Evolutionary conservation across 2,329 filamentous ascomycete species (phyloP).

Genomic region (Epichloe hybrida): DNA sequence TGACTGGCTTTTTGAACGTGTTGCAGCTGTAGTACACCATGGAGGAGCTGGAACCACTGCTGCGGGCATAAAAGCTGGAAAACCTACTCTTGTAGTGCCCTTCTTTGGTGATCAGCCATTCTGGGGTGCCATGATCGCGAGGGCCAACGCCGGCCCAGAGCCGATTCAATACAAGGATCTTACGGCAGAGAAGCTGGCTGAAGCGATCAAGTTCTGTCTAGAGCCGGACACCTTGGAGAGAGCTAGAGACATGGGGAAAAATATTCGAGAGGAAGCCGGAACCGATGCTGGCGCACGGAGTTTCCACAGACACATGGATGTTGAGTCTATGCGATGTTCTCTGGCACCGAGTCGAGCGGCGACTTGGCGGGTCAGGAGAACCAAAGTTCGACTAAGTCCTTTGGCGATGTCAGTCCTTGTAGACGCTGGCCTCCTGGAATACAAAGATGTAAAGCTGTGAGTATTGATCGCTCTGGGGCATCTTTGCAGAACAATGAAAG

Average conservation of each 20-base stretch:
- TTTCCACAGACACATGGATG: slow-evolving; percentile 58
- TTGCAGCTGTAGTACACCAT: slow-evolving; percentile 74
- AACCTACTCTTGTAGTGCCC: slow-evolving; percentile 70
- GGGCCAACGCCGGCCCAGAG: slow-evolving; percentile 56
- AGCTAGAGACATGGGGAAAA: slow-evolving; percentile 43
- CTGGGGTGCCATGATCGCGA: slow-evolving; percentile 65
- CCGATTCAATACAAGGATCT: slow-evolving; percentile 58
- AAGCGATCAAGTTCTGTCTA: slow-evolving; percentile 47
- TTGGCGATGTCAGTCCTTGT: slow-evolving; percentile 60
- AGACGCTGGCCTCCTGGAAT: slow-evolving; percentile 48
- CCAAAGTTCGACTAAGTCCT: slow-evolving; percentile 53
- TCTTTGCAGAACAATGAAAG: not conserved
- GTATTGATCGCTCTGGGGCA: slow-evolving; percentile 12
- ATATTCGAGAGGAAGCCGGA: slow-evolving; percentile 54
- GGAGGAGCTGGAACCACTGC: slow-evolving; percentile 82
- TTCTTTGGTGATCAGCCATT: slow-evolving; percentile 83
- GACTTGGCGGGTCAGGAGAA: slow-evolving; percentile 60
- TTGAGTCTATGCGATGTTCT: slow-evolving; percentile 55
- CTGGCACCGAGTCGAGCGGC: slow-evolving; percentile 55
- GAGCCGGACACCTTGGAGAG: slow-evolving; percentile 44
- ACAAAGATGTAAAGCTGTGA: slow-evolving; percentile 61
- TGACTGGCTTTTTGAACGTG: slow-evolving; percentile 76
- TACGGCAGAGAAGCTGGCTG: slow-evolving; percentile 51
- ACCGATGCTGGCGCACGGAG: slow-evolving; percentile 48
- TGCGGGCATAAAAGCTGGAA: slow-evolving; percentile 67